phyloP scores from a whole-genome alignment of 352 stramenopile species.

The Pythium phragmitis region DNA sequence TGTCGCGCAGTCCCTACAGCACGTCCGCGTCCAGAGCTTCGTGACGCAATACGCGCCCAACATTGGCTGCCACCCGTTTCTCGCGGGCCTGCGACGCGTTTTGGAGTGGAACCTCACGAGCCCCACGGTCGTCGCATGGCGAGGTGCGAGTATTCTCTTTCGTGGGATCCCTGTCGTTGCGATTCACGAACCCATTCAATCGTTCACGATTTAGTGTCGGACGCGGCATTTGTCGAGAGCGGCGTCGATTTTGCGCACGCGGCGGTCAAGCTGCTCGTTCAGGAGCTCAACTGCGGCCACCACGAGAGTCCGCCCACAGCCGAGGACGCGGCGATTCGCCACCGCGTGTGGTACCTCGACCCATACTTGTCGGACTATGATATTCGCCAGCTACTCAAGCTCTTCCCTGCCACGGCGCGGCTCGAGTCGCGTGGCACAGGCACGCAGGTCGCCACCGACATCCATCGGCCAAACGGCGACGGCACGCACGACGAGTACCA shows the following conservation, averaged over 20 bases:
- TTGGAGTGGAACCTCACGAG: constrained; percentile 67
- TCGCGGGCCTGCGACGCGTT: constrained; percentile 51
- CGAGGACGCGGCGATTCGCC: constrained; percentile 28
- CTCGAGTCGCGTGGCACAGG: constrained; percentile 56
- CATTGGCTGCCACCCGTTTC: constrained; percentile 68
- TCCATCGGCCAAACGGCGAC: constrained; percentile 55
- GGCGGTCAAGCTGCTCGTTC: constrained; percentile 48
- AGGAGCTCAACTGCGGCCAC: constrained; percentile 65
- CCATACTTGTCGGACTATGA: constrained; percentile 74
- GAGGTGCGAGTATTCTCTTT: constrained; percentile 30
- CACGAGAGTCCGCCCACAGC: constrained; percentile 13
- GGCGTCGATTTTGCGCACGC: constrained; percentile 53
- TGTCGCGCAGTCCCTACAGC: constrained; percentile 38
- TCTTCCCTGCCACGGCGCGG: constrained; percentile 35
- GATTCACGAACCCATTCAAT: constrained; percentile 16
- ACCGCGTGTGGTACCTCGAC: constrained; percentile 62
- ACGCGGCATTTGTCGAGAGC: constrained; percentile 73
- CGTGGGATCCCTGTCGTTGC: too few relatives aligned
- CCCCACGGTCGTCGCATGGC: constrained; percentile 64
- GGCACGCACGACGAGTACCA: constrained; percentile 53
- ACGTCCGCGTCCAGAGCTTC: constrained; percentile 43
- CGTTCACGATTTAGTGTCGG: constrained; percentile 42
- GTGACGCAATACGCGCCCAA: constrained; percentile 43
- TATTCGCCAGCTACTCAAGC: constrained; percentile 50
- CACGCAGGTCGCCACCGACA: constrained; percentile 38